phyloP scores from a whole-genome alignment of 345 rosid species.

The Linum lewisii region DNA sequence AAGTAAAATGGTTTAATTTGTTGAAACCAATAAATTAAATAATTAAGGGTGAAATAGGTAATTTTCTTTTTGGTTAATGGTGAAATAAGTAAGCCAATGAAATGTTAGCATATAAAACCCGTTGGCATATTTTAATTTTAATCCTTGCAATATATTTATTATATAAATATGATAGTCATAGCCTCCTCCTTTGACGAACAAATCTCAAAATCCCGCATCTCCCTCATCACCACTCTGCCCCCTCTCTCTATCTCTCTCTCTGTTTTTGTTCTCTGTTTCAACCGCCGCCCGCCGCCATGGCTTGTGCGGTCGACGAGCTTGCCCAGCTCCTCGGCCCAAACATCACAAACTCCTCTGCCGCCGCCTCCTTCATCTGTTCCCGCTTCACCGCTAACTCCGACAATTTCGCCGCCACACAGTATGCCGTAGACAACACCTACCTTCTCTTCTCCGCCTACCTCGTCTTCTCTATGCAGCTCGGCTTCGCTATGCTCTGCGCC shows the following conservation, averaged over 20 bases:
- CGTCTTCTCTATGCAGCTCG: conserved; percentile 11
- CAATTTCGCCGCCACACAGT: conserved; percentile 3
- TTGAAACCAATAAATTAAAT: no score
- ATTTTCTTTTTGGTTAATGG: no score
- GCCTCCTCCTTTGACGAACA: not conserved
- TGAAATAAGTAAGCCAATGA: no score
- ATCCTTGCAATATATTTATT: no score
- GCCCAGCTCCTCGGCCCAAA: conserved; percentile 5
- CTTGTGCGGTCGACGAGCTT: not conserved
- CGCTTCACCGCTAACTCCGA: not conserved
- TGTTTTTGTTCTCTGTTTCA: not conserved
- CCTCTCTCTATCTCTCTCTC: not conserved
- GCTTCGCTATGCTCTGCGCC: conserved; percentile 14
- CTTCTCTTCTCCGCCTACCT: conserved; percentile 12
- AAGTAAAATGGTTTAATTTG: no score
- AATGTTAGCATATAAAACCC: no score
- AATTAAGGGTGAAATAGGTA: no score
- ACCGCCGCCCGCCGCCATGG: not conserved
- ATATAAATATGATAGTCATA: no score
- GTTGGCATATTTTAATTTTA: no score
- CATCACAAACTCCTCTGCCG: conserved; percentile 1
- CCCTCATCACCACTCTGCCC: not conserved
- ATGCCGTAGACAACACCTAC: conserved; percentile 9
- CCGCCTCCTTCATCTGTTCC: conserved; percentile 5
- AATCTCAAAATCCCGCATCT: not conserved